A percentile compares a stretch with the other conserved stretches of the same genome.
Evolutionary conservation across 1,284 basidiomycete species (phyloP).

Genomic region (Cystobasidium slooffiae): DNA sequence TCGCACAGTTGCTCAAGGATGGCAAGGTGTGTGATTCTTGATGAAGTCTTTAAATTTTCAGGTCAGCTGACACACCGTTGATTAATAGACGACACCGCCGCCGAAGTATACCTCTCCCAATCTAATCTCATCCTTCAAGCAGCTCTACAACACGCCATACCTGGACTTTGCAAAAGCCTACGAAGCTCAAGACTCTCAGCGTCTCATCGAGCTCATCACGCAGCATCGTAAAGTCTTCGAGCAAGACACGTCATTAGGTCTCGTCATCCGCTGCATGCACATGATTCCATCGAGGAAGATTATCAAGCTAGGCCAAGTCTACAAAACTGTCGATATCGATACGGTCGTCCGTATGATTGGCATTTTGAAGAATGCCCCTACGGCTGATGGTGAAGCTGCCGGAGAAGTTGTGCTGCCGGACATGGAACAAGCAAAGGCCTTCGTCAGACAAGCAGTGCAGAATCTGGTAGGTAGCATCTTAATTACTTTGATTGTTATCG

Average conservation of each 20-base stretch:
- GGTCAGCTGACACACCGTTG: neutral
- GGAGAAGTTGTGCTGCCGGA: neutral
- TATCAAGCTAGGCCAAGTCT: constrained; percentile 17
- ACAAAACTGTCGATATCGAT: constrained; percentile 26
- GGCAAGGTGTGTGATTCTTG: constrained; percentile 64
- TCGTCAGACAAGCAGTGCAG: constrained; percentile 19
- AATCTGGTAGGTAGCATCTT: constrained; percentile 11
- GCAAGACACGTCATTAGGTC: constrained; percentile 54
- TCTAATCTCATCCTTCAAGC: constrained; percentile 67
- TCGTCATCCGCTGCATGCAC: constrained; percentile 22
- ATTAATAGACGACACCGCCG: constrained; percentile 61
- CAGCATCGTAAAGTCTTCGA: constrained; percentile 65
- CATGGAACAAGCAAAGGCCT: constrained; percentile 9
- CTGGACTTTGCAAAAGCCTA: constrained; percentile 67
- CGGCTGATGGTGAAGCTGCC: neutral
- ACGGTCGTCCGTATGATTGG: constrained; percentile 15
- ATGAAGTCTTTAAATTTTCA: neutral
- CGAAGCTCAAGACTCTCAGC: constrained; percentile 60
- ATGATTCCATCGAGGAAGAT: constrained; percentile 22
- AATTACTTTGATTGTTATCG: neutral
- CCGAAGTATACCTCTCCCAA: constrained; percentile 71
- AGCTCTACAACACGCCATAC: constrained; percentile 62
- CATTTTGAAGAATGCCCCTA: neutral
- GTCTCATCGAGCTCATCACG: constrained; percentile 61
- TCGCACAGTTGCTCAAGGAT: constrained; percentile 73